phyloP scores from a whole-genome alignment of 768 basidiomycete species.

The Mycena polygramma region DNA sequence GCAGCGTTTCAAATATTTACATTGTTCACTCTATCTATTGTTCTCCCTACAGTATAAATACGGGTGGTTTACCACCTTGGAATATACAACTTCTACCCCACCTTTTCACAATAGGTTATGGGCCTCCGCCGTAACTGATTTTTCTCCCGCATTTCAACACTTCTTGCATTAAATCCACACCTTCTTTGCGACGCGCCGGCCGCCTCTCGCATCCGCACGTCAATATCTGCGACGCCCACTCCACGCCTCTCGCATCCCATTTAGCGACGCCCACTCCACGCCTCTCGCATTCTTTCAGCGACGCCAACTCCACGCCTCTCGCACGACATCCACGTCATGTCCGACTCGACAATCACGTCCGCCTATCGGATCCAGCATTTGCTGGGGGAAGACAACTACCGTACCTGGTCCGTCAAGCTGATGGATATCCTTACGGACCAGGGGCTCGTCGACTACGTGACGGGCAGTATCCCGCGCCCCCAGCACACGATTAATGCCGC shows the following conservation, averaged over 20 bases:
- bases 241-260: background rate
- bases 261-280: too few relatives aligned
- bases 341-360: constrained; percentile 23
- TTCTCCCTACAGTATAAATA: too few relatives aligned
- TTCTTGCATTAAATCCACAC: constrained; percentile 1
- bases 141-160: background rate
- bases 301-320: background rate
- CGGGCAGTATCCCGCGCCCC: constrained; percentile 7
- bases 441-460: constrained; percentile 33
- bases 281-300: too few relatives aligned
- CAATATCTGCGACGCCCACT: constrained; percentile 19
- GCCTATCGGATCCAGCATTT: constrained; percentile 39
- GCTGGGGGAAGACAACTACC: constrained; percentile 36
- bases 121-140: constrained; percentile 19
- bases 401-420: constrained; percentile 38
- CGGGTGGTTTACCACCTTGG: too few relatives aligned
- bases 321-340: constrained; percentile 20
- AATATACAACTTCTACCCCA: background rate
- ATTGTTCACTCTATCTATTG: too few relatives aligned
- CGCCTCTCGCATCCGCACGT: too few relatives aligned
- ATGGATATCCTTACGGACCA: constrained; percentile 43
- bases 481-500: constrained; percentile 1
- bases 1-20: too few relatives aligned
- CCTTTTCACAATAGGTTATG: constrained; percentile 22
- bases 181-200: too few relatives aligned